These are phyloP conservation scores for Pythium phragmiticola DNA, from an alignment of 352 stramenopile species.

Conservation along the genomic window DNA sequence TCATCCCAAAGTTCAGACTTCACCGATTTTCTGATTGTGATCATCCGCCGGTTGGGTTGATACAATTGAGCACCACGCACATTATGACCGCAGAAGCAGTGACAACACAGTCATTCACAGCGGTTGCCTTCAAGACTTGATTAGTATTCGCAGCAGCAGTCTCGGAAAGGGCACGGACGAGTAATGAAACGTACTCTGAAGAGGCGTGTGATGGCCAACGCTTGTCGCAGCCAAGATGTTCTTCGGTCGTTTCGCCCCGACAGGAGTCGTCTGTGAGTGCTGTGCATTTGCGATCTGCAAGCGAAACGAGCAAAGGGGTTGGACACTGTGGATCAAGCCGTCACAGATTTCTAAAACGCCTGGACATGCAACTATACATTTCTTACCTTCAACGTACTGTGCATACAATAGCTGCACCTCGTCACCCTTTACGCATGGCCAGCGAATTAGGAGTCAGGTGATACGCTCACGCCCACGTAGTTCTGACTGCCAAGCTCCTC, in stretches of 20 bases:
- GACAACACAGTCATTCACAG: background rate
- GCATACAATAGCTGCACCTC: background rate
- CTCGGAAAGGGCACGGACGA: slow-evolving; percentile 3
- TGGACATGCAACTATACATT: slow-evolving; percentile 11
- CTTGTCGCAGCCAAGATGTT: slow-evolving; percentile 8
- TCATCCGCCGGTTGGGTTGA: background rate
- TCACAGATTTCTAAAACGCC: slow-evolving; percentile 9
- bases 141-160: background rate
- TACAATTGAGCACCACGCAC: background rate
- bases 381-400: background rate
- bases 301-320: slow-evolving; percentile 5
- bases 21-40: slow-evolving; percentile 8
- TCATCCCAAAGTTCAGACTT: background rate
- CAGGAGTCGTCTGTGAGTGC: background rate
- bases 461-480: background rate
- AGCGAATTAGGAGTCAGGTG: background rate
- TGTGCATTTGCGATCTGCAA: background rate
- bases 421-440: background rate
- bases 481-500: background rate
- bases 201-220: background rate
- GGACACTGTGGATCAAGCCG: slow-evolving; percentile 6
- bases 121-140: background rate
- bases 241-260: slow-evolving; percentile 1
- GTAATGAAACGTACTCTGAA: slow-evolving; percentile 15
- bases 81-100: no score